Percentiles rank a stretch among this genome's conserved stretches.
Conservation (phyloP, 179 eudicot genomes). For the Gypsophila paniculata region DNA sequence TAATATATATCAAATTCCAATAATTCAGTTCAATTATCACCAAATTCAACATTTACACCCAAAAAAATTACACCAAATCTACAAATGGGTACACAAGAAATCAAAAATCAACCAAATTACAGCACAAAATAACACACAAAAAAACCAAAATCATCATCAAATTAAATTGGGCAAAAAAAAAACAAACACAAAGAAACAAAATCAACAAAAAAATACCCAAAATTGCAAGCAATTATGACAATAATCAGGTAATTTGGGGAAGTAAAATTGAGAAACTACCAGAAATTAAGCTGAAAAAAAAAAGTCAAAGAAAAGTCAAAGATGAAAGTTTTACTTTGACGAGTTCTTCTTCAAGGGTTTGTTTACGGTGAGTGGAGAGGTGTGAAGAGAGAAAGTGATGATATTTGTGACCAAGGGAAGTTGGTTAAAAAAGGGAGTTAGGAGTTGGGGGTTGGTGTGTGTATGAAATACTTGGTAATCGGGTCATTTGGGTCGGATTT, state of each 20-base stretch:
- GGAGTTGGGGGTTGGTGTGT: too few species aligned
- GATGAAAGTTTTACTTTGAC: neutral
- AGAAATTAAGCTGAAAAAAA: too few species aligned
- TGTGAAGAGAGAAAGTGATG: neutral
- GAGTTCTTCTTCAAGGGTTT: neutral
- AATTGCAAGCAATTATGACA: neutral
- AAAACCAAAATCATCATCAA: neutral
- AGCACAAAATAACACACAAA: neutral
- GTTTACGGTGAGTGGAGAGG: neutral
- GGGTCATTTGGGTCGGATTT: too few species aligned
- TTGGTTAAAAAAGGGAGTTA: neutral
- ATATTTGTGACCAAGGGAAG: neutral
- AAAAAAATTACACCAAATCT: constrained; percentile 7
- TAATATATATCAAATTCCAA: neutral
- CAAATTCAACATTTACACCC: neutral
- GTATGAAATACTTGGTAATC: too few species aligned
- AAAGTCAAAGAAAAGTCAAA: too few species aligned
- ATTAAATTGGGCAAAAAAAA: neutral
- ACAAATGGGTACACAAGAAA: constrained; percentile 2
- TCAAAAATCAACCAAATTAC: neutral
- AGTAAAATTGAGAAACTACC: neutral
- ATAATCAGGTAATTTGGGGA: neutral
- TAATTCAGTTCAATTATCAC: neutral
- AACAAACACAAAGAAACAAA: neutral
- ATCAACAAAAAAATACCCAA: neutral